Evolutionary conservation across 257 asterid species (phyloP), one percentile per base, ranked within the genome.

Genomic region (Nemophila menziesii): DNA sequence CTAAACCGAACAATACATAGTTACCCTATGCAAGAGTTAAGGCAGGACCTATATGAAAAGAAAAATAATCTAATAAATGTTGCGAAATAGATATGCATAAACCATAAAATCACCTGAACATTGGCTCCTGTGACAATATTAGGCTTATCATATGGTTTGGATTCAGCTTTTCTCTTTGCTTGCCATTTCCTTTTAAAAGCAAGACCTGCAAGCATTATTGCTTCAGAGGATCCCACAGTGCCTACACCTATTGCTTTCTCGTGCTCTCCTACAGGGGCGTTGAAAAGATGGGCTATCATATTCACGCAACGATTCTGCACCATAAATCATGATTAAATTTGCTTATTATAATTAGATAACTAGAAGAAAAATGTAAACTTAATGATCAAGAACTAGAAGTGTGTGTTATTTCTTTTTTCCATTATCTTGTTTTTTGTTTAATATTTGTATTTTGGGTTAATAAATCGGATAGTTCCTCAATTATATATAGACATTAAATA

Each of bases 121-220:
- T 78, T 78, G 33, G 87, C 85, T 39, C 87, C 87, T 2, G 87
- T 82, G 56, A 82, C 84, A 1, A 82, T 73, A 49, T 82, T 75
- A 29, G 94, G 87, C 15, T 65, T 73, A 49, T 69, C 73, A 1
- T 12, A 71, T 3, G 85, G 87, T 58, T 75, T 71, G 16, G 69
- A 74, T 48, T 55, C 64, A 4, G 76, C 80, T 63, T 76, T 76
- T 37, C 76, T 79, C 64, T 54, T 82, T 0, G 78, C 76, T 52
- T 76, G 85, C 94, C 85, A 82, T 43, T 75, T 82, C 43, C 92
- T 74, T 45, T 82, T 82, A 42, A 82, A 79, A 58, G 94, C 87
- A 62, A 82, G 87, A 6, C 94, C 94, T 6, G 87, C 85, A 27
- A 82, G 87, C 94, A 82, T 82, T 49, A 79, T 79, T 17, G 82